phyloP scores from a whole-genome alignment of 2,329 filamentous ascomycete genomes.

The Botryotinia narcissicola region DNA sequence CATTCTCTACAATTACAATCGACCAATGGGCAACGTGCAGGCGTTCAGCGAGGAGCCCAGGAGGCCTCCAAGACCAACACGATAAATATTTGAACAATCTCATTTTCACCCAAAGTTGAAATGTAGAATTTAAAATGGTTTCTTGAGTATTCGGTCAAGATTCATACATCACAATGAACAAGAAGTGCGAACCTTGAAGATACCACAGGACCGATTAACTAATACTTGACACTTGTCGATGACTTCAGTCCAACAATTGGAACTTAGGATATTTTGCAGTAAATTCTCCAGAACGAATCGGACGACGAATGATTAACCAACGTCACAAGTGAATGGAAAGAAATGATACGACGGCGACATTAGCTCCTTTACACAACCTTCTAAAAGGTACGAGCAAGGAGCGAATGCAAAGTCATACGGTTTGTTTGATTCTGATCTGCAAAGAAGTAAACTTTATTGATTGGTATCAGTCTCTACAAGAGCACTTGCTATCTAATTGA shows the following conservation, averaged over 20 bases:
- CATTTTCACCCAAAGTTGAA: background rate
- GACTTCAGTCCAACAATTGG: background rate
- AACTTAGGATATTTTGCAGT: background rate
- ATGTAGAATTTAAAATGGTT: background rate
- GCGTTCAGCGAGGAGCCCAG: background rate
- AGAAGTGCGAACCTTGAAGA: background rate
- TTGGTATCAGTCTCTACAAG: background rate
- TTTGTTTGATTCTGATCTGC: background rate
- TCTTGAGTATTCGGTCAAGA: background rate
- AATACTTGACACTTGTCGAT: background rate
- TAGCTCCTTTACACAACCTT: background rate
- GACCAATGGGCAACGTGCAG: background rate
- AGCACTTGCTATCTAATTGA: conserved; percentile 8
- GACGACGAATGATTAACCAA: background rate
- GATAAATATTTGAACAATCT: background rate
- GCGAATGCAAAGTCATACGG: background rate
- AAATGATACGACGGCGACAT: background rate
- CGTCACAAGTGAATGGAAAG: background rate
- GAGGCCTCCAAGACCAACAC: background rate
- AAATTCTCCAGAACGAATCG: background rate
- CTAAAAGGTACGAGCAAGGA: background rate
- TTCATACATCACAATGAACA: background rate
- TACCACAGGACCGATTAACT: background rate
- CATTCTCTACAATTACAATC: background rate
- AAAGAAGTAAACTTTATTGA: background rate